Evolutionary conservation across 2,329 filamentous ascomycete genomes (phyloP).

Genomic region (Seiridium unicorne): DNA sequence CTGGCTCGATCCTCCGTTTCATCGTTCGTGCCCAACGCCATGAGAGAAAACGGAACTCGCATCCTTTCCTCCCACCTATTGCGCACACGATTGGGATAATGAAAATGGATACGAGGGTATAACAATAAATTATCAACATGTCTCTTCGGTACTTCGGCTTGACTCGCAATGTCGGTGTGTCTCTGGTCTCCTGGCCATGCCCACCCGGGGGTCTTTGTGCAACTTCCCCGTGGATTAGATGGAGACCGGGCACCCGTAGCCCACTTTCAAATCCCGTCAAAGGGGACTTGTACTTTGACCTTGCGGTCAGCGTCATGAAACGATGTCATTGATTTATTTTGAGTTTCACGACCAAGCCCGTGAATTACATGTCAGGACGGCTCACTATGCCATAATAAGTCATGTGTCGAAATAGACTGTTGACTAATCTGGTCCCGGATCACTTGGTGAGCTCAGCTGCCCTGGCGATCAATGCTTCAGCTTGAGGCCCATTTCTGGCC

Average conservation of each 20-base stretch:
- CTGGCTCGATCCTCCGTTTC: background rate
- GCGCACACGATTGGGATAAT: background rate
- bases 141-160: conserved; percentile 1
- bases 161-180: conserved; percentile 1
- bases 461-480: conserved; percentile 1
- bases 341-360: background rate
- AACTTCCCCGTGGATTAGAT: conserved; percentile 1
- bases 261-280: background rate
- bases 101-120: background rate
- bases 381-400: background rate
- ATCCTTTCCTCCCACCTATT: background rate
- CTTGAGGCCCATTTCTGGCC: background rate
- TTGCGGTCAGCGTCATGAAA: conserved; percentile 3
- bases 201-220: background rate
- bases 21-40: conserved; percentile 6
- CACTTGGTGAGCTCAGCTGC: background rate
- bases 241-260: background rate
- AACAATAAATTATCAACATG: background rate
- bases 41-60: background rate
- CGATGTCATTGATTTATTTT: background rate
- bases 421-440: background rate
- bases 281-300: background rate
- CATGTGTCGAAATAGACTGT: background rate
- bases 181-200: background rate
- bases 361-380: background rate